A percentile compares a stretch with the other conserved stretches of the same genome.
Conservation (phyloP, 2,329 filamentous ascomycete genomes). For the Ramichloridium luteum region DNA sequence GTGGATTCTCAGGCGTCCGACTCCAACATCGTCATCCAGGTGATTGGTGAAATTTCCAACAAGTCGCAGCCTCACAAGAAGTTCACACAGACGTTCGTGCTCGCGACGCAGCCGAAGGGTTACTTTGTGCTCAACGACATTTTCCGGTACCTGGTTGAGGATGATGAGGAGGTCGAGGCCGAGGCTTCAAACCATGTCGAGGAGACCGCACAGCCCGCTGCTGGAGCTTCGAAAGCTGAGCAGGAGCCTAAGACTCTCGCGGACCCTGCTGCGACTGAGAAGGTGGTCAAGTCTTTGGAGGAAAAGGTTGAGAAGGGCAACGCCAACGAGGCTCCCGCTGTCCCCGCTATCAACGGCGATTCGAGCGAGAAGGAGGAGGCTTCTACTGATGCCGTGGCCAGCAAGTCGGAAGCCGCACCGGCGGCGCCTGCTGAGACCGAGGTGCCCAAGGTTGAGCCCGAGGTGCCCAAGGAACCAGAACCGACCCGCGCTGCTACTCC, state of each 20-base stretch:
- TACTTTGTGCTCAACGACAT: constrained; percentile 99
- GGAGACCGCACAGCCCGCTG: constrained; percentile 25
- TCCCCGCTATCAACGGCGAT: constrained; percentile 23
- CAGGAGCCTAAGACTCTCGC: constrained; percentile 19
- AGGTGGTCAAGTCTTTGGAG: constrained; percentile 65
- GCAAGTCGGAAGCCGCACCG: constrained; percentile 27
- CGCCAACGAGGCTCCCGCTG: constrained; percentile 15
- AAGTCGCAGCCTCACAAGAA: constrained; percentile 83
- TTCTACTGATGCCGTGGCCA: constrained; percentile 20
- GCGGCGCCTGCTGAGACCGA: constrained; percentile 19
- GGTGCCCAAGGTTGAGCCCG: constrained; percentile 32
- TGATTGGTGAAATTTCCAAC: constrained; percentile 96
- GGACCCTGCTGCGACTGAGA: constrained; percentile 27
- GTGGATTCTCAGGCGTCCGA: constrained; percentile 91
- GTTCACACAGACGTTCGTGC: constrained; percentile 94
- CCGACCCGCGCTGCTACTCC: constrained; percentile 40
- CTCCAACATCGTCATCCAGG: constrained; percentile 91
- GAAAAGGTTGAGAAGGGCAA: constrained; percentile 37
- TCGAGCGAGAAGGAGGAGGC: constrained; percentile 27
- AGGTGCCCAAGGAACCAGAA: constrained; percentile 50
- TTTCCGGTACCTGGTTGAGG: constrained; percentile 81
- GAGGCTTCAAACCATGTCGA: constrained; percentile 25
- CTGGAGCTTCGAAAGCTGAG: constrained; percentile 31
- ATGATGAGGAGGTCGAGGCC: constrained; percentile 52
- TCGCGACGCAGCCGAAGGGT: constrained; percentile 88